Percentiles rank a stretch among this genome's conserved stretches.
These are phyloP conservation scores for Penicillium coprophilum DNA, from an alignment of 495 filamentous ascomycete species.

Conservation along the genomic window DNA sequence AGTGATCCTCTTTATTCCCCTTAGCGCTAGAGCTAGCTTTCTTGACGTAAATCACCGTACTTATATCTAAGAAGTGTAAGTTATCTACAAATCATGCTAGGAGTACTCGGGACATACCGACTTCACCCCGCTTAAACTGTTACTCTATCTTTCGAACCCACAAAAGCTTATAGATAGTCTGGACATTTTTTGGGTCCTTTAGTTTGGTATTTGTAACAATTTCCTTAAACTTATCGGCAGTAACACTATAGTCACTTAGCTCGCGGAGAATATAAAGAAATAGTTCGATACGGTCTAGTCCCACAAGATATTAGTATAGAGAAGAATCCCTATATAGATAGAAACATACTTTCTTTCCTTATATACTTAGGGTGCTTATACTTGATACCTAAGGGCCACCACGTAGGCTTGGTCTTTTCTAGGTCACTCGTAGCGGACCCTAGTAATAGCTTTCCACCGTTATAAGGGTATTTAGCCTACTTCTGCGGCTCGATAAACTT, in stretches of 20 bases:
- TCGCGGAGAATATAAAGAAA: slow-evolving; percentile 45
- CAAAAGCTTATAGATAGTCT: slow-evolving; percentile 52
- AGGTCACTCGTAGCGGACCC: too few species aligned
- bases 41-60: background rate
- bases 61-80: background rate
- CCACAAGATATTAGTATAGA: slow-evolving; percentile 4
- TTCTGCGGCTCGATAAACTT: slow-evolving; percentile 81
- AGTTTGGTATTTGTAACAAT: slow-evolving; percentile 29
- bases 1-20: background rate
- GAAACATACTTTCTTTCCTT: slow-evolving; percentile 64
- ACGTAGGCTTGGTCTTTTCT: slow-evolving; percentile 67
- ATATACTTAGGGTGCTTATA: slow-evolving; percentile 87
- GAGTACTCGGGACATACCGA: slow-evolving; percentile 27
- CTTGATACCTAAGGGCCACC: slow-evolving; percentile 68
- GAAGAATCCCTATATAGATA: background rate
- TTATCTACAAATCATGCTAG: background rate
- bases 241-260: slow-evolving; percentile 32
- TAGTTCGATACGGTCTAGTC: slow-evolving; percentile 39
- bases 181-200: slow-evolving; percentile 31
- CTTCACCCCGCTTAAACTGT: slow-evolving; percentile 48
- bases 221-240: slow-evolving; percentile 41
- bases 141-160: slow-evolving; percentile 53
- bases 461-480: slow-evolving; percentile 64
- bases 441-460: too few species aligned
- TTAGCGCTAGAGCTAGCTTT: background rate